Evolutionary conservation across 192 early-diverging fungal species (phyloP).

Genomic region (Jimgerdemannia flammicorona): DNA sequence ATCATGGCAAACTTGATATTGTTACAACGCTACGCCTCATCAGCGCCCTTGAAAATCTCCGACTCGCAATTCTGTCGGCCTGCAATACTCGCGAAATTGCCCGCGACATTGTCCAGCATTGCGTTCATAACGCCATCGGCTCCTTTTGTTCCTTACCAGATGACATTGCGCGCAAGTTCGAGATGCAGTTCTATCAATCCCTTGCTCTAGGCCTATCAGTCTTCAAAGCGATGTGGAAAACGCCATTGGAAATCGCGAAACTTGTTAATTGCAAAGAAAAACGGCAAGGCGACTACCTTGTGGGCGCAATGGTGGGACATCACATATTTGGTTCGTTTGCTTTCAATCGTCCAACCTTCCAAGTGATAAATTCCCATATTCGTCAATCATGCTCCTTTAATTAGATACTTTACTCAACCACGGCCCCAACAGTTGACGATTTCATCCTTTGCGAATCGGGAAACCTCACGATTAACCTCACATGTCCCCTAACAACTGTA

Average conservation of each 20-base stretch:
- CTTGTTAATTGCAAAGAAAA: background rate
- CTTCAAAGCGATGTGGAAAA: background rate
- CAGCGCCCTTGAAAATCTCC: background rate
- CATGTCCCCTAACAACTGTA: background rate
- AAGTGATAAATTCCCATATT: background rate
- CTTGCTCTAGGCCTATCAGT: background rate
- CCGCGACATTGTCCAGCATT: background rate
- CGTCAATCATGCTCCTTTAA: background rate
- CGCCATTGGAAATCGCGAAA: background rate
- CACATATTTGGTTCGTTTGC: background rate
- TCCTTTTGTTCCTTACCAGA: background rate
- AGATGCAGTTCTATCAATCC: background rate
- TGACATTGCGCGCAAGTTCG: background rate
- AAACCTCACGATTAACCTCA: background rate
- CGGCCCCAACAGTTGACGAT: background rate
- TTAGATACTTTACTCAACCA: background rate
- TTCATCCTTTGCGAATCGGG: background rate
- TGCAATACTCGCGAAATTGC: background rate
- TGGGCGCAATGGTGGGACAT: background rate
- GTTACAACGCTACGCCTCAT: background rate
- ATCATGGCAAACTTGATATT: background rate
- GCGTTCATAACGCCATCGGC: background rate
- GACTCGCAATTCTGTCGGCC: background rate
- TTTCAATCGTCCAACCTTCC: background rate
- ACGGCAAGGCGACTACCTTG: background rate